A percentile compares a stretch with the other conserved stretches of the same genome.
These are phyloP conservation scores for Ophiostoma ips DNA, from an alignment of 2,329 filamentous ascomycete genomes.

Conservation along the genomic window DNA sequence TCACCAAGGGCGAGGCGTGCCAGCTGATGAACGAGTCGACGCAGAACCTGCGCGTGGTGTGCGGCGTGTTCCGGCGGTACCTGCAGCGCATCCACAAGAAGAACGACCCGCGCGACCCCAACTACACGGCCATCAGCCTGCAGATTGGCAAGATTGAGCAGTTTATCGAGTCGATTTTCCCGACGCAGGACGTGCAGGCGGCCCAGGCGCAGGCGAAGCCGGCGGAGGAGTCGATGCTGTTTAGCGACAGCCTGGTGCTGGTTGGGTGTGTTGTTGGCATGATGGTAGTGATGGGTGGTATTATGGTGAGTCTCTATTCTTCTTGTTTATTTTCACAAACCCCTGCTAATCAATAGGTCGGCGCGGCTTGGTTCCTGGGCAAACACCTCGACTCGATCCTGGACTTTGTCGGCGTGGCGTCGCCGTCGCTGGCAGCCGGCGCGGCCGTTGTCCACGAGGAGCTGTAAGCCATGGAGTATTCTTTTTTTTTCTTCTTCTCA, in stretches of 20 bases:
- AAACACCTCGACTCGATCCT: slow-evolving; percentile 66
- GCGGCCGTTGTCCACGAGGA: slow-evolving; percentile 18
- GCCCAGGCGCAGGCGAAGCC: slow-evolving; percentile 21
- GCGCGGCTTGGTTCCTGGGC: slow-evolving; percentile 63
- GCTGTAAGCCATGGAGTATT: slow-evolving; percentile 15
- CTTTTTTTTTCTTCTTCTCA: neutral
- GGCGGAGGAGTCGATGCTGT: slow-evolving; percentile 32
- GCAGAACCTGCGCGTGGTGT: slow-evolving; percentile 72
- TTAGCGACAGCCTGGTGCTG: slow-evolving; percentile 52
- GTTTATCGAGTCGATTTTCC: slow-evolving; percentile 90
- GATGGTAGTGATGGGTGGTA: slow-evolving; percentile 53
- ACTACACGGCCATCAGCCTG: slow-evolving; percentile 81
- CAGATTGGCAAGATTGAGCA: slow-evolving; percentile 88
- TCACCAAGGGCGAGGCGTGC: slow-evolving; percentile 89
- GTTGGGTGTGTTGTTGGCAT: slow-evolving; percentile 50
- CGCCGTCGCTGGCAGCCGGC: neutral
- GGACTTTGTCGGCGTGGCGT: slow-evolving; percentile 18
- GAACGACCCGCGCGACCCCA: slow-evolving; percentile 87
- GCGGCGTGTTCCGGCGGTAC: slow-evolving; percentile 68
- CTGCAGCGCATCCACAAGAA: slow-evolving; percentile 74
- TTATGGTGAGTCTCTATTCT: slow-evolving; percentile 55
- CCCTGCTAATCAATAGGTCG: no score
- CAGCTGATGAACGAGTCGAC: slow-evolving; percentile 84
- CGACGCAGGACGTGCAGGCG: slow-evolving; percentile 59
- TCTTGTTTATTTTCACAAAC: neutral